Evolutionary conservation across 78 protist genomes (phyloP).

Genomic region (Corallochytrium limacisporum): DNA sequence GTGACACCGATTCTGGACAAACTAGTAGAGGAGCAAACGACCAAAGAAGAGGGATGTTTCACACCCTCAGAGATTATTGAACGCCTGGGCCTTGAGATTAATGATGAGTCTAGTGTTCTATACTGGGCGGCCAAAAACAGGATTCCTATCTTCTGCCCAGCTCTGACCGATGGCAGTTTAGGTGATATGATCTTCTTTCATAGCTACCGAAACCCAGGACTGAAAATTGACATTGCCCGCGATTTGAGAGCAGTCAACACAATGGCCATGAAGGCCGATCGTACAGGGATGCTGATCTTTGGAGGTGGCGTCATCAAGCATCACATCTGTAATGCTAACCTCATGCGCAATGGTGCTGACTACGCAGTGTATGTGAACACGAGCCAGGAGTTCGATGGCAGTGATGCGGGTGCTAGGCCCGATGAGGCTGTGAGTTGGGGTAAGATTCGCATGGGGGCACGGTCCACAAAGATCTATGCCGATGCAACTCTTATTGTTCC

Average conservation of each 20-base stretch:
- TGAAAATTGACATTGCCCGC: conserved; percentile 77
- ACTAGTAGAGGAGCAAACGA: conserved; percentile 65
- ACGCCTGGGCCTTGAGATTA: conserved; percentile 87
- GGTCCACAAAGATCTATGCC: conserved; percentile 66
- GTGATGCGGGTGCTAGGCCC: conserved; percentile 89
- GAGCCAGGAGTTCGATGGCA: conserved; percentile 47
- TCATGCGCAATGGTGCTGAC: conserved; percentile 99
- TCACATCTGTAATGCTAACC: conserved; percentile 98
- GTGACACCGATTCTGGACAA: conserved; percentile 84
- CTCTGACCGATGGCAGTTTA: conserved; percentile 90
- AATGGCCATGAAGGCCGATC: conserved; percentile 48
- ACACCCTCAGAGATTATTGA: conserved; percentile 85
- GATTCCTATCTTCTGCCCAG: conserved; percentile 97
- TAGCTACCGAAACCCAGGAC: conserved; percentile 71
- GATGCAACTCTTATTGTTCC: conserved; percentile 58
- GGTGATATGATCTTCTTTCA: conserved; percentile 98
- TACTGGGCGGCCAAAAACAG: conserved; percentile 86
- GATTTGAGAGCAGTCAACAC: too few relatives aligned
- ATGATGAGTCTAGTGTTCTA: conserved; percentile 70
- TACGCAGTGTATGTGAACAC: conserved; percentile 82
- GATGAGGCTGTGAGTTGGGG: conserved; percentile 99
- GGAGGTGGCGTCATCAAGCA: conserved; percentile 99
- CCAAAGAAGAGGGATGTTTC: conserved; percentile 44
- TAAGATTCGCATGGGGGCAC: conserved; percentile 72
- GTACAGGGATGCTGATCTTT: conserved; percentile 90